Conservation (phyloP, 192 early-diverging fungal genomes). For the Spinellus fusiger region DNA sequence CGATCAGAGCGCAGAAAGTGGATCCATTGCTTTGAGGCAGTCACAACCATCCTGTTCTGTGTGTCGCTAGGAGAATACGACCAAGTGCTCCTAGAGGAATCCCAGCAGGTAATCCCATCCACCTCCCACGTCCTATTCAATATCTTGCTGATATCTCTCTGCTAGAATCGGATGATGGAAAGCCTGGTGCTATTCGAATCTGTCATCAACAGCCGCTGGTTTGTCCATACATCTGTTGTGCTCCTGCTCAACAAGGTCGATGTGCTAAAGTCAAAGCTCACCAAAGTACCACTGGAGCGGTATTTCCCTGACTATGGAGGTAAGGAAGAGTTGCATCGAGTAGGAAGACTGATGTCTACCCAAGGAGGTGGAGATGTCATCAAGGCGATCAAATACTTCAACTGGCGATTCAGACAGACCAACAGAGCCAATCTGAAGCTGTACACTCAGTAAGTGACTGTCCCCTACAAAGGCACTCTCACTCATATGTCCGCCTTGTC, state of each 20-base stretch:
- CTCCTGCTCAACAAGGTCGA: constrained; percentile 85
- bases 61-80: constrained; percentile 82
- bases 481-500: not conserved
- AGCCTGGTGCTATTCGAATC: constrained; percentile 79
- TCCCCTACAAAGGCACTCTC: not conserved
- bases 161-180: constrained; percentile 84
- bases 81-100: constrained; percentile 75
- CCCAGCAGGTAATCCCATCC: constrained; percentile 33
- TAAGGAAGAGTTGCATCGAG: constrained; percentile 65
- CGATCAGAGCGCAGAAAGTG: constrained; percentile 67
- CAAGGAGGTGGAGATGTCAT: constrained; percentile 70
- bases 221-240: constrained; percentile 76
- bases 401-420: constrained; percentile 83
- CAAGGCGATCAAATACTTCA: constrained; percentile 81
- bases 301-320: constrained; percentile 77
- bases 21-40: constrained; percentile 71
- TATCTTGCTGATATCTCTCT: not conserved
- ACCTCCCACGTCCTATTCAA: not conserved
- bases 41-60: constrained; percentile 81
- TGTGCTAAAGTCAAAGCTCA: constrained; percentile 68
- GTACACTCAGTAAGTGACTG: constrained; percentile 66
- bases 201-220: constrained; percentile 81
- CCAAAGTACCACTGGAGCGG: constrained; percentile 57
- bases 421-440: constrained; percentile 79
- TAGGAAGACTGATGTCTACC: constrained; percentile 76